Base-by-base conservation (phyloP, 371 early-diverging fungal species). In the Encephalitozoon cuniculi region DNA sequence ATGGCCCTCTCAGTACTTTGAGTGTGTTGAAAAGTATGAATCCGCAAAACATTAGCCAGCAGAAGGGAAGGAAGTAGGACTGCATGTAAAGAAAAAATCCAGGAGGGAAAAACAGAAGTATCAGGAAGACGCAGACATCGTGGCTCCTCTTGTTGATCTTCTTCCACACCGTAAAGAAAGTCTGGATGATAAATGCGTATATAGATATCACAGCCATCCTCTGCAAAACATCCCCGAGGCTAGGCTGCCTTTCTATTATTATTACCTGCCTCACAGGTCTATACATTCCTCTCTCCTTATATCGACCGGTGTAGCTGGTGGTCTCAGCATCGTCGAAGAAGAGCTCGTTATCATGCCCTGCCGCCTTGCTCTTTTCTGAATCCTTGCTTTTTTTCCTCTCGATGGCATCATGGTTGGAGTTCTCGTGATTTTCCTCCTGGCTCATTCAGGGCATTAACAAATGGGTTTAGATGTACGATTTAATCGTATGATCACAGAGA, bases 141-240 rank as follows among this genome's bases (percentile, higher is more conserved):
- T 78, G 79, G 11, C 74, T 55, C 41, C 49, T 65, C 43, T 28
- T 73, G 65, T 76, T 67, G 30, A 68, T 25, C 41, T 70, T 73
- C 64, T 82, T 82, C 77, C 83, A 72, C n/a, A 79, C 32, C 0
- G 64, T 25, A 44, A 82, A 66, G 25, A 79, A 21, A 4, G 74
- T 78, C 12, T 83, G 85, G 26, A 83, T 70, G 1, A 78, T 63
- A 23, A 81, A 21, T 43, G 65, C 78, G 52, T 78, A 81, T 6
- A 81, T 46, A 0, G 68, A 4, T 25, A 81, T 55, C 0, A 71
- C 40, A 26, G 68, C 53, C 26, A 71, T 18, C 23, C 71, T 64
- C 2, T 74, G 75, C 21, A 79, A 18, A 25, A 81, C 41, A 59
- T 72, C 70, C 4, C 39, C n/a, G 6, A 78, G 9, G 40, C 75